Evolutionary conservation across 2,329 filamentous ascomycete species (phyloP).

Genomic region (Venturia carpophila): DNA sequence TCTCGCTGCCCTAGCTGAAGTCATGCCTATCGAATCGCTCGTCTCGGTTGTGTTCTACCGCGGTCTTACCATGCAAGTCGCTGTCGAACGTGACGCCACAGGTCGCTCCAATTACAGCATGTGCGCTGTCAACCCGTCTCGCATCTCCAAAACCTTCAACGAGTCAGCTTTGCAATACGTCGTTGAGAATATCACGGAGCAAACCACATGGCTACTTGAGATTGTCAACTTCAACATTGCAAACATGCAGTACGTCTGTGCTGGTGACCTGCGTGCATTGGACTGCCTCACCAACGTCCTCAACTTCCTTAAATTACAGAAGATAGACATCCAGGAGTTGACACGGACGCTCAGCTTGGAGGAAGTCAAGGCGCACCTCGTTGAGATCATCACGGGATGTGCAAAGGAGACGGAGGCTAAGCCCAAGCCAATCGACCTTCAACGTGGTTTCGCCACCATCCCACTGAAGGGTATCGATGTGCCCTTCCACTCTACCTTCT

Average conservation of each 20-base stretch:
- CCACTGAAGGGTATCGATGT: constrained; percentile 96
- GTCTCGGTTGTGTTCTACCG: constrained; percentile 99
- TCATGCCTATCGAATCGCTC: constrained; percentile 98
- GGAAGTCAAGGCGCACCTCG: constrained; percentile 81
- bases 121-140: constrained; percentile 97
- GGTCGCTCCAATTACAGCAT: constrained; percentile 98
- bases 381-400: constrained; percentile 83
- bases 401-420: constrained; percentile 83
- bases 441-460: constrained; percentile 95
- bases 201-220: constrained; percentile 91
- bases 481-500: constrained; percentile 97
- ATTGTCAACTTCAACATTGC: constrained; percentile 92
- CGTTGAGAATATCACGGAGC: constrained; percentile 87
- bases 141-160: constrained; percentile 98
- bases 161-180: constrained; percentile 96
- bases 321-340: constrained; percentile 92
- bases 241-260: constrained; percentile 63
- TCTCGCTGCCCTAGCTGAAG: constrained; percentile 88
- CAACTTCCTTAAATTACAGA: constrained; percentile 94
- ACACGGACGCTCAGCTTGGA: constrained; percentile 81
- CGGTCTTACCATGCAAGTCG: constrained; percentile 97
- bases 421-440: constrained; percentile 76
- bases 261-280: constrained; percentile 58
- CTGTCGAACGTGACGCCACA: constrained; percentile 86
- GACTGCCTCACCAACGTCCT: constrained; percentile 67